Conservation (phyloP, 2,329 filamentous ascomycete genomes). For the Thielaviopsis punctulata region DNA sequence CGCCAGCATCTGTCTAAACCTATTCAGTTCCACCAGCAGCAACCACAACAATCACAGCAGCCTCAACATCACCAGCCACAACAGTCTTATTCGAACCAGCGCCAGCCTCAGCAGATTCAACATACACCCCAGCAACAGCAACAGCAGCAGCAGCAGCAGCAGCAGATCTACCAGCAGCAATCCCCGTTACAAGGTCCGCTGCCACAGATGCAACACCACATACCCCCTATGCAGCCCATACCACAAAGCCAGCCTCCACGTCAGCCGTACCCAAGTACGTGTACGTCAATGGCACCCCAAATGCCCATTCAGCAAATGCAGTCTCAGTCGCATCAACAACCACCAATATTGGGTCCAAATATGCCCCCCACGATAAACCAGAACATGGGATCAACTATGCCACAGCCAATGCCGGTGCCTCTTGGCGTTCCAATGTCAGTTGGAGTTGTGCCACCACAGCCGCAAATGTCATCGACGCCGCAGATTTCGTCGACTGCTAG, state of each 20-base stretch:
- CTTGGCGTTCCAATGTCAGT: not conserved
- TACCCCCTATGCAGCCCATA: not conserved
- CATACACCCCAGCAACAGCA: not conserved
- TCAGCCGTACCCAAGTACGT: not conserved
- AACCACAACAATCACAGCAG: not conserved
- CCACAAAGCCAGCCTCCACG: not conserved
- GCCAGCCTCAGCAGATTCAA: not conserved
- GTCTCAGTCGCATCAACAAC: not conserved
- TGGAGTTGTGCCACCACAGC: not conserved
- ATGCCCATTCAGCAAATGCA: not conserved
- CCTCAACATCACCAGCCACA: not conserved
- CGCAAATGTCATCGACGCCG: not conserved
- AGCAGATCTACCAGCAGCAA: not conserved
- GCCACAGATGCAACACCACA: not conserved
- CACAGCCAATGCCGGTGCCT: not conserved
- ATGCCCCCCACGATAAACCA: not conserved
- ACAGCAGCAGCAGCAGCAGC: not conserved
- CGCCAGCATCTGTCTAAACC: not conserved
- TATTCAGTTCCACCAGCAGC: not conserved
- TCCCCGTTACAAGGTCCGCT: not conserved
- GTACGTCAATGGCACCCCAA: not conserved
- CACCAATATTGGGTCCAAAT: not conserved
- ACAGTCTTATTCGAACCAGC: not conserved
- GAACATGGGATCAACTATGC: not conserved
- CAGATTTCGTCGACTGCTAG: conserved; percentile 3